phyloP scores from a whole-genome alignment of 345 rosid genomes.

The Aquilaria yunnanensis region DNA sequence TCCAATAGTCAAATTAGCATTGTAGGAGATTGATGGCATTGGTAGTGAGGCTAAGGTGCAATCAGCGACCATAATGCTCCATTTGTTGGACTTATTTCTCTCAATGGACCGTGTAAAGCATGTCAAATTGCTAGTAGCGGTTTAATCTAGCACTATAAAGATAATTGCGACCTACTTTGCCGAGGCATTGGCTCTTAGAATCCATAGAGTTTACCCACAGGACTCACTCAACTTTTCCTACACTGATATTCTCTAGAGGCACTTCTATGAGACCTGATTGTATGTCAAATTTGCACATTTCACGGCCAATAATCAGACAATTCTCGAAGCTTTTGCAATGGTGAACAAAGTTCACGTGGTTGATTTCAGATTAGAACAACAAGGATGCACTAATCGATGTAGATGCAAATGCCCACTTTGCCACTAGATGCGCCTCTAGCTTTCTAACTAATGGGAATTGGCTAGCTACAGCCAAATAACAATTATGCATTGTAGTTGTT shows the following conservation, averaged over 20 bases:
- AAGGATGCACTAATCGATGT: conserved; percentile 94
- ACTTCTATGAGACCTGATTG: conserved; percentile 86
- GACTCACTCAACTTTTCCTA: conserved; percentile 30
- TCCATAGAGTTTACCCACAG: conserved; percentile 56
- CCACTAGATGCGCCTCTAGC: conserved; percentile 73
- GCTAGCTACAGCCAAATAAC: conserved; percentile 55
- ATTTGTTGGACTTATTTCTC: too few species aligned
- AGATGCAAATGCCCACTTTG: conserved; percentile 80
- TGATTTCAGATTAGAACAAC: conserved; percentile 57
- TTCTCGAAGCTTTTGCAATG: conserved; percentile 65
- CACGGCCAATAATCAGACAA: conserved; percentile 80
- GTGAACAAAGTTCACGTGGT: conserved; percentile 64
- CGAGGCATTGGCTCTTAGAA: conserved; percentile 17
- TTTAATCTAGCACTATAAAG: conserved; percentile 80
- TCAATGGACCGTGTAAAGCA: conserved; percentile 38
- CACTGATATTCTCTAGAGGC: conserved; percentile 57
- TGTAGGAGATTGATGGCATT: too few species aligned
- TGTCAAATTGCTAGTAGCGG: conserved; percentile 49
- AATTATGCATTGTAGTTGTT: conserved; percentile 58
- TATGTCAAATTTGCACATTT: conserved; percentile 93
- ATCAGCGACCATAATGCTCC: too few species aligned
- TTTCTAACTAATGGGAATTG: conserved; percentile 77
- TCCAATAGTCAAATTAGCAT: too few species aligned
- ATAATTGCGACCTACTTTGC: conserved; percentile 91
- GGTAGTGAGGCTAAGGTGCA: too few species aligned